Percentiles rank a stretch among this genome's conserved stretches.
These are phyloP conservation scores for Crithidia fasciculata DNA, from an alignment of 208 protist genomes.

Conservation along the genomic window DNA sequence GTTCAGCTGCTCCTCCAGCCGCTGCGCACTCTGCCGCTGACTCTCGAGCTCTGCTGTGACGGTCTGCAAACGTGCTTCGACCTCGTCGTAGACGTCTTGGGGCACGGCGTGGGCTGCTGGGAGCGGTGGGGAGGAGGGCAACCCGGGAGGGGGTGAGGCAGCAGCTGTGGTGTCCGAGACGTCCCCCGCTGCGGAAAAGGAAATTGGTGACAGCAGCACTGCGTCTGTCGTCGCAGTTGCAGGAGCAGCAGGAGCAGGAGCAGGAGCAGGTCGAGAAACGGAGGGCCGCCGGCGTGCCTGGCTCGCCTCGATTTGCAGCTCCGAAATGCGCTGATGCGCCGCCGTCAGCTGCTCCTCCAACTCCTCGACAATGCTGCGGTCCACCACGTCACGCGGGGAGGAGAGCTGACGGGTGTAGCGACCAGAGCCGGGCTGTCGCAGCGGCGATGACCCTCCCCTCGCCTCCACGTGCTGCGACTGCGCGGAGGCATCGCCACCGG, in stretches of 20 bases:
- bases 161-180: background rate
- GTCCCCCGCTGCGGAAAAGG: background rate
- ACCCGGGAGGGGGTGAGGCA: background rate
- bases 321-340: constrained; percentile 42
- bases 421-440: background rate
- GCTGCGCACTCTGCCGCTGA: constrained; percentile 10
- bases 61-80: constrained; percentile 26
- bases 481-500: background rate
- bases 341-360: constrained; percentile 51
- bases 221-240: too few relatives aligned
- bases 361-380: constrained; percentile 39
- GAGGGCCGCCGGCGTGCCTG: background rate
- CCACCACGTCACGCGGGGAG: constrained; percentile 24
- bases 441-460: background rate
- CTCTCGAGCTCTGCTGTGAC: constrained; percentile 24
- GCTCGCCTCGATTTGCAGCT: constrained; percentile 32
- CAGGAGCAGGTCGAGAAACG: background rate
- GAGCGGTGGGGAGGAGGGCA: background rate
- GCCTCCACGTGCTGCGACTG: background rate
- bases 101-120: background rate
- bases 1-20: constrained; percentile 53
- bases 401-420: background rate
- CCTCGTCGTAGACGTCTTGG: constrained; percentile 19
- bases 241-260: too few relatives aligned
- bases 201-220: background rate